phyloP scores from a whole-genome alignment of 139 green algal species.

The Chlorella vulgaris region DNA sequence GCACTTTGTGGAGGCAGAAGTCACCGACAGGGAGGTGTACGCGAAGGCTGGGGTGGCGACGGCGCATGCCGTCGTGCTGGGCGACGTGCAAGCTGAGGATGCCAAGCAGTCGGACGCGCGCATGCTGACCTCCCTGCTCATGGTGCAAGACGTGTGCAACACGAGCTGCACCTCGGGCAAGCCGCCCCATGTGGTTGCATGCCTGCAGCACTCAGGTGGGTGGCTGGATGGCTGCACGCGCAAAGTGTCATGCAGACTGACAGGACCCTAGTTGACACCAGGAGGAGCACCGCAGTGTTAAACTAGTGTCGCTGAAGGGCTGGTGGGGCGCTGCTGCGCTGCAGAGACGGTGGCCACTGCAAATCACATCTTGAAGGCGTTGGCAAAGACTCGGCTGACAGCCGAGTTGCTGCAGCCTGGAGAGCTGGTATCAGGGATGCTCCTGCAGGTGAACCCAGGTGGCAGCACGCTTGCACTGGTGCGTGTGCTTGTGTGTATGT shows the following conservation, averaged over 20 bases:
- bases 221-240: neutral
- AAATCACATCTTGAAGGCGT: conserved; percentile 39
- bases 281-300: no score
- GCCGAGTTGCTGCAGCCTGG: conserved; percentile 52
- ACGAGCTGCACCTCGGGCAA: neutral
- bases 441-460: conserved; percentile 38
- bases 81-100: conserved; percentile 18
- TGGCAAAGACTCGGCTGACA: conserved; percentile 34
- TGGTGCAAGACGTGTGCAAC: conserved; percentile 46
- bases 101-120: conserved; percentile 39
- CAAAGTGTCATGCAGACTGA: no score
- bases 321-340: no score
- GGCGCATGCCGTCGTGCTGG: conserved; percentile 13
- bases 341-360: conserved; percentile 24
- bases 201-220: conserved; percentile 11
- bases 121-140: conserved; percentile 43
- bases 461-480: neutral
- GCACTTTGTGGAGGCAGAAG: neutral
- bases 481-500: no score
- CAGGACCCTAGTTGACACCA: no score
- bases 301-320: no score
- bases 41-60: conserved; percentile 3
- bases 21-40: neutral
- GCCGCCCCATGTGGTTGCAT: conserved; percentile 37
- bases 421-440: conserved; percentile 50